Base-by-base conservation (phyloP, 2,329 filamentous ascomycete genomes). In the Fusarium staphyleae region DNA sequence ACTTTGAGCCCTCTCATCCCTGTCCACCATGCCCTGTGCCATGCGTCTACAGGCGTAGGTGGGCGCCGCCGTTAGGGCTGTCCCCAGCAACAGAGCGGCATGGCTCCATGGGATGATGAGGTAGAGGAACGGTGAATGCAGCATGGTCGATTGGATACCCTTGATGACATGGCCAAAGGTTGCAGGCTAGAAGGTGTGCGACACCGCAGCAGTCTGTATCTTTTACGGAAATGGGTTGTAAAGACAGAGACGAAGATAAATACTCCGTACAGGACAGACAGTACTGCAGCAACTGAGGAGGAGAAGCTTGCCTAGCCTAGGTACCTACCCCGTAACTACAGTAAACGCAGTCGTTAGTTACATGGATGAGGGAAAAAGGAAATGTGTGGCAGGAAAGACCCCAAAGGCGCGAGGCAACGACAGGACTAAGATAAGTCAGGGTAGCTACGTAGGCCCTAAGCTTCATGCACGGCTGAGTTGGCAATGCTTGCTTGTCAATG, bases 401-500 rank as follows among this genome's bases (percentile, higher is more conserved):
- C 54, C 43, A 53, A 57, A 61, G 54, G 59, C 58, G 62, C 48
- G 55, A 66, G 62, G 63, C 59, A 63, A 66, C 51, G 55, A 61
- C 54, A 61, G 43, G 55, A 49, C 13, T 41, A 53, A 49, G 50
- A 43, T 45, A 59, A 55, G 58, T 49, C 46, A 59, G 55, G 58
- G 22, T 24, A 24, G 22, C 22, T 24, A 24, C 22, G 55, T 59
- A 67, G 60, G 62, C 74, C 72, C 74, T 74, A 74, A 74, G 74
- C 75, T 78, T 81, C 80, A 89, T 87, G 87, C 86, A 88, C 74
- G 85, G 86, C 88, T 89, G 87, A 86, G 87, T 84, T 89, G 87
- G 85, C 87, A 89, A 74, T 84, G 81, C 82, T 47, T 74, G 69
- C 65, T 69, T 77, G 77, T 82, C 78, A 77, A 81, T 77, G 79